A percentile compares a stretch with the other conserved stretches of the same genome.
Conservation (phyloP, 371 early-diverging fungal species). For the Mortierella sp. region DNA sequence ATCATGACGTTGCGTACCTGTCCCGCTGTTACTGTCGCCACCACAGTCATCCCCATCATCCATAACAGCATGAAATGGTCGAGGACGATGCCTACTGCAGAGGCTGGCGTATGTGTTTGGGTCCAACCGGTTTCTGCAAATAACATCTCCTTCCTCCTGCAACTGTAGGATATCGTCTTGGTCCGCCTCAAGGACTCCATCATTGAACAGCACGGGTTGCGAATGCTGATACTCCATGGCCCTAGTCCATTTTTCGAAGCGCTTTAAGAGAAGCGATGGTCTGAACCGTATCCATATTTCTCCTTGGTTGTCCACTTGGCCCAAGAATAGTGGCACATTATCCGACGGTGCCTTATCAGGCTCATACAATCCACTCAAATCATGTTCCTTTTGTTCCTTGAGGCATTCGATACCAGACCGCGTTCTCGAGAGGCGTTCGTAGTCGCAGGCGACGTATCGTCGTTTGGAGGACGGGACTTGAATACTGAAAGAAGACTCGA, state of each 20-base stretch:
- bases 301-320: neutral
- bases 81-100: conserved; percentile 5
- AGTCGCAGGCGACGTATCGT: no score
- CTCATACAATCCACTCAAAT: neutral
- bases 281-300: neutral
- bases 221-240: neutral
- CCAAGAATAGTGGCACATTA: conserved; percentile 17
- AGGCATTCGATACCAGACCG: conserved; percentile 1
- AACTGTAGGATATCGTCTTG: conserved; percentile 4
- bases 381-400: neutral
- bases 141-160: conserved; percentile 9
- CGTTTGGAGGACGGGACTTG: no score
- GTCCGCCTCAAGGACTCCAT: neutral
- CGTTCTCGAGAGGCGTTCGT: neutral
- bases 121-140: neutral
- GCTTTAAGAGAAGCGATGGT: conserved; percentile 13
- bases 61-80: neutral
- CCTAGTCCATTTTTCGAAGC: conserved; percentile 7
- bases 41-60: no score
- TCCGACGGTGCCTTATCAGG: neutral
- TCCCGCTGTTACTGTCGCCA: no score
- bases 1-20: no score
- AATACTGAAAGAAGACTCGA: no score
- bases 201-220: neutral
- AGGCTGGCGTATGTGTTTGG: conserved; percentile 1